Conservation (phyloP, 2,329 filamentous ascomycete genomes). For the Emericellopsis cladophorae region DNA sequence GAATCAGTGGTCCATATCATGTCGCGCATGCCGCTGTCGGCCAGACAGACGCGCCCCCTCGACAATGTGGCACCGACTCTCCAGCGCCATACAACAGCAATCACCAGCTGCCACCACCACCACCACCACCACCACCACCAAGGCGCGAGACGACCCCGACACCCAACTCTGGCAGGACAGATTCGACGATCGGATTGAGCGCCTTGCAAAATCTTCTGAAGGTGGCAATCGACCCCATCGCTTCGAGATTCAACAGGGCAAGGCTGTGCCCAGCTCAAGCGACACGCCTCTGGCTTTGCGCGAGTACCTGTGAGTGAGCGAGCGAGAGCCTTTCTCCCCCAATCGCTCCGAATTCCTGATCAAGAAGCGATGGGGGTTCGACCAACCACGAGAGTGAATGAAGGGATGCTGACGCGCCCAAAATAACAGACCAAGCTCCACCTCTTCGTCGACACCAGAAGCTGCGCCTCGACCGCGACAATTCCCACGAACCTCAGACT, state of each 20-base stretch:
- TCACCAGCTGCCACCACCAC: background rate
- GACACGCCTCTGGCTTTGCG: background rate
- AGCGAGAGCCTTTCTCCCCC: background rate
- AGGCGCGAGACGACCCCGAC: background rate
- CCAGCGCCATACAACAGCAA: background rate
- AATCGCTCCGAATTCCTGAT: background rate
- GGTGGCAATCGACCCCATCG: background rate
- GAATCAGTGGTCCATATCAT: no score
- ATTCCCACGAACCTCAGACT: background rate
- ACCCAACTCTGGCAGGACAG: conserved; percentile 3
- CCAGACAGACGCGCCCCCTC: no score
- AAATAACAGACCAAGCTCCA: background rate
- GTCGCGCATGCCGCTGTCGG: no score
- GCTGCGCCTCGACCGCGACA: background rate
- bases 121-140: background rate
- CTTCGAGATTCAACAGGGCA: conserved; percentile 3
- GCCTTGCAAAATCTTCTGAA: background rate
- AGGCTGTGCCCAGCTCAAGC: conserved; percentile 3
- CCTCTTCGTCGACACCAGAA: background rate
- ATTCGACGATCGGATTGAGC: conserved; percentile 3
- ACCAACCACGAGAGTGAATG: background rate
- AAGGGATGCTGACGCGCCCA: background rate
- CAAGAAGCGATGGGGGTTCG: background rate
- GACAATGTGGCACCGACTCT: conserved; percentile 1
- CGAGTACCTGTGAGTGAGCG: background rate